phyloP scores from a whole-genome alignment of 1,284 basidiomycete species.

The Lentinula novae-zelandiae region DNA sequence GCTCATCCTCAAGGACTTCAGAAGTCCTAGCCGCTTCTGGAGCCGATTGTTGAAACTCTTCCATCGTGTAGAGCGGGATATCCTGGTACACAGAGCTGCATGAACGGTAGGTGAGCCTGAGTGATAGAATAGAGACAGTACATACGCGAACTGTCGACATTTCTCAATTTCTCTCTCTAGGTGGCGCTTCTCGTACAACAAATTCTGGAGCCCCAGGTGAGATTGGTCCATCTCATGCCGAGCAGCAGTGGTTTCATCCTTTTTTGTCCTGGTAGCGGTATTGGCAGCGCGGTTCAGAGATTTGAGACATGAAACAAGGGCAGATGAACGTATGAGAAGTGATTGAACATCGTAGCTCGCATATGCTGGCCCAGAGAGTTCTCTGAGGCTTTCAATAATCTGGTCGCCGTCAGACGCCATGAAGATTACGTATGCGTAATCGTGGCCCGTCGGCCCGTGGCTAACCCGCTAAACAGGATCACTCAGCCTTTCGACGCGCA shows the following conservation, averaged over 20 bases:
- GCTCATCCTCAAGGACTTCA: constrained; percentile 59
- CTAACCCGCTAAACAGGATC: not conserved
- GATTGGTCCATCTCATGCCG: constrained; percentile 82
- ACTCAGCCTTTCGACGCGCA: constrained; percentile 4
- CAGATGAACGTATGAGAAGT: constrained; percentile 60
- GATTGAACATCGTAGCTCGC: constrained; percentile 45
- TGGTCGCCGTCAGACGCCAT: constrained; percentile 34
- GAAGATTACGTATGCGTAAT: not conserved
- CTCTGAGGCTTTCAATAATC: constrained; percentile 46
- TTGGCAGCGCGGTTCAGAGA: constrained; percentile 71
- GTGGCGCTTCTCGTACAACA: constrained; percentile 80
- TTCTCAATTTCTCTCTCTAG: constrained; percentile 84
- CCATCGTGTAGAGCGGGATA: constrained; percentile 61
- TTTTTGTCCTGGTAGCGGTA: constrained; percentile 60
- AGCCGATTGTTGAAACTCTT: constrained; percentile 63
- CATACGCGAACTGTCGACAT: constrained; percentile 79
- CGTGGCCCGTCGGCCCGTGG: not conserved
- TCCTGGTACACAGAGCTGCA: constrained; percentile 79
- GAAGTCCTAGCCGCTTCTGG: constrained; percentile 61
- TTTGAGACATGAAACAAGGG: constrained; percentile 73
- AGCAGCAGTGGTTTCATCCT: constrained; percentile 70
- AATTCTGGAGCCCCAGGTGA: constrained; percentile 75
- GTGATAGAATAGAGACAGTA: constrained; percentile 7
- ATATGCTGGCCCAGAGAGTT: constrained; percentile 48
- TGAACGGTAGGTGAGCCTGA: constrained; percentile 10